Conservation (phyloP, 129 eudicot species). For the Saposhnikovia divaricata region DNA sequence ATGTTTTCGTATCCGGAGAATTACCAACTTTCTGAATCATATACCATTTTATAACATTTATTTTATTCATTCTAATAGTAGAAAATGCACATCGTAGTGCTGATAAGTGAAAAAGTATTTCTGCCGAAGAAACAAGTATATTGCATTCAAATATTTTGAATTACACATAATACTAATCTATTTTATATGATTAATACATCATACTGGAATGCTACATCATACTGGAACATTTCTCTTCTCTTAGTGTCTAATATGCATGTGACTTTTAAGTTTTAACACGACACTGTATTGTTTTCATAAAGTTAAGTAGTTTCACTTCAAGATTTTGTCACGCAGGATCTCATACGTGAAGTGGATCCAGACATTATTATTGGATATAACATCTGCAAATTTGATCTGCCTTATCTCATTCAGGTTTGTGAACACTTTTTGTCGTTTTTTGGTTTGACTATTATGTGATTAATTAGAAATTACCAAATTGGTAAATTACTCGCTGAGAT, state of each 20-base stretch:
- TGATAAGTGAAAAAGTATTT: not conserved
- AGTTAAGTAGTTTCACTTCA: slow-evolving; percentile 12
- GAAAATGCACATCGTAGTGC: not conserved
- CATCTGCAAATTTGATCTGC: slow-evolving; percentile 96
- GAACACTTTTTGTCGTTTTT: not conserved
- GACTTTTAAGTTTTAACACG: not conserved
- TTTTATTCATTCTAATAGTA: not conserved
- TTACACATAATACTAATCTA: not conserved
- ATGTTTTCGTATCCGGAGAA: not conserved
- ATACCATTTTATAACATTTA: not conserved
- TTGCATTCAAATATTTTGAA: not conserved
- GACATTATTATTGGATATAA: slow-evolving; percentile 96
- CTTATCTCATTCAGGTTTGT: slow-evolving; percentile 87
- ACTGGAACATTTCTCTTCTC: not conserved
- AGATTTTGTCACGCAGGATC: slow-evolving; percentile 43
- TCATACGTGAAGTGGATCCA: slow-evolving; percentile 87
- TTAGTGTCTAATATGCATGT: not conserved
- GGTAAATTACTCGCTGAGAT: not conserved
- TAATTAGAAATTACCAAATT: not conserved
- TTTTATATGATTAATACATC: not conserved
- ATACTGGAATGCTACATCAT: not conserved
- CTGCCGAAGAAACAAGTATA: not conserved
- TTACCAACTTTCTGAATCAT: not conserved
- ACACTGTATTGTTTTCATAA: not conserved
- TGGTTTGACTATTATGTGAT: not conserved